These are phyloP conservation scores for Vinca minor DNA, from an alignment of 257 asterid genomes.

Conservation along the genomic window DNA sequence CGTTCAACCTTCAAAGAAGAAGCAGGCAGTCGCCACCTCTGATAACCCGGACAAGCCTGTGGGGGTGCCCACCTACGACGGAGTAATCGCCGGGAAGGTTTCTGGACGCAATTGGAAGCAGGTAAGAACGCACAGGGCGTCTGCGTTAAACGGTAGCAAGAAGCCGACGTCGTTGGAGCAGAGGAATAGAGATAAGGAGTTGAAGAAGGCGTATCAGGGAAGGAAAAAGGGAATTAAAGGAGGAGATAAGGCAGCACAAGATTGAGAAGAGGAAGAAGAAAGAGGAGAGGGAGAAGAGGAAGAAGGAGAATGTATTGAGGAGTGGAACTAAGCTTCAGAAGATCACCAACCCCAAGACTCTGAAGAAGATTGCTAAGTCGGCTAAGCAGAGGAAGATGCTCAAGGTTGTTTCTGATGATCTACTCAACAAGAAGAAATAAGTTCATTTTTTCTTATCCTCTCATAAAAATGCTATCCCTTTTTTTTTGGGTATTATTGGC, in stretches of 20 bases:
- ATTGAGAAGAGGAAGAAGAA: slow-evolving; percentile 53
- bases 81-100: slow-evolving; percentile 75
- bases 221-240: slow-evolving; percentile 34
- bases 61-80: slow-evolving; percentile 70
- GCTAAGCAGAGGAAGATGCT: slow-evolving; percentile 59
- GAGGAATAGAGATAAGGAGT: slow-evolving; percentile 58
- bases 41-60: slow-evolving; percentile 59
- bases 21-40: slow-evolving; percentile 52
- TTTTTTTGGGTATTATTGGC: too few relatives aligned
- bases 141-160: slow-evolving; percentile 54
- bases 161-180: slow-evolving; percentile 48
- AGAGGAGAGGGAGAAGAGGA: slow-evolving; percentile 74
- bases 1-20: slow-evolving; percentile 41
- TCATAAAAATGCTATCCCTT: too few relatives aligned
- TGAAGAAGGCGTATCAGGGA: slow-evolving; percentile 45
- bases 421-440: slow-evolving; percentile 6
- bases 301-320: slow-evolving; percentile 58
- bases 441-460: too few relatives aligned
- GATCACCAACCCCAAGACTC: slow-evolving; percentile 70
- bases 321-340: slow-evolving; percentile 73
- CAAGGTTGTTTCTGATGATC: slow-evolving; percentile 54
- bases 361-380: slow-evolving; percentile 73
- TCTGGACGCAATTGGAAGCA: slow-evolving; percentile 93
- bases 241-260: slow-evolving; percentile 66
- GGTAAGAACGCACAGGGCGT: slow-evolving; percentile 63